These are phyloP conservation scores for Puya raimondii DNA, from an alignment of 176 grass and related monocot species.

Conservation along the genomic window DNA sequence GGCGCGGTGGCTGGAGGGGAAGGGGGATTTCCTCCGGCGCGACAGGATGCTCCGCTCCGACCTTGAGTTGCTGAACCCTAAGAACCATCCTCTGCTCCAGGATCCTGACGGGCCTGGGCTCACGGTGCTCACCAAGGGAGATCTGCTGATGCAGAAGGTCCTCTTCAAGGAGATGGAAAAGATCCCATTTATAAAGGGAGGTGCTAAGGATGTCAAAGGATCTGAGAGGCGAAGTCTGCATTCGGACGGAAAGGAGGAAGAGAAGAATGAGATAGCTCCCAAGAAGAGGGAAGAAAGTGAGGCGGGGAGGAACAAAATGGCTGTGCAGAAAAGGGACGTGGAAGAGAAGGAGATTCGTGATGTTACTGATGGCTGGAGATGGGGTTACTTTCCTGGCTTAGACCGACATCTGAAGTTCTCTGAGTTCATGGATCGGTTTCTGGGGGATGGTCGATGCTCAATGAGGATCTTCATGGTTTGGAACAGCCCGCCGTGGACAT, in stretches of 20 bases:
- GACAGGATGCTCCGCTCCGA: slow-evolving; percentile 88
- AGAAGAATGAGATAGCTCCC: slow-evolving; percentile 7
- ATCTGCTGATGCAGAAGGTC: slow-evolving; percentile 56
- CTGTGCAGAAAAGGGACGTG: slow-evolving; percentile 9
- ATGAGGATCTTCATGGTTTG: slow-evolving; percentile 89
- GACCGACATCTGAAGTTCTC: slow-evolving; percentile 58
- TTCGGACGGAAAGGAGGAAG: slow-evolving; percentile 23
- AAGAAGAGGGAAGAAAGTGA: slow-evolving; percentile 8
- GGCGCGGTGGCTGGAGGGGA: slow-evolving; percentile 80
- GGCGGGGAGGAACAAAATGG: not conserved
- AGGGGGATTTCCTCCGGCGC: slow-evolving; percentile 71
- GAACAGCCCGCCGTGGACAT: slow-evolving; percentile 84
- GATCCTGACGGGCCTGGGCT: slow-evolving; percentile 74
- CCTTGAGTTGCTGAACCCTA: slow-evolving; percentile 71
- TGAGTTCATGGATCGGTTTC: slow-evolving; percentile 70
- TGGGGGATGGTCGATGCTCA: slow-evolving; percentile 37
- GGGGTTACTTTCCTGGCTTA: slow-evolving; percentile 76
- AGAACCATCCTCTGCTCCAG: slow-evolving; percentile 90
- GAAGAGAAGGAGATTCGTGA: slow-evolving; percentile 4
- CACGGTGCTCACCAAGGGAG: slow-evolving; percentile 56
- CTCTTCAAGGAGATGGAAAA: slow-evolving; percentile 53
- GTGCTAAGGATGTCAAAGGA: slow-evolving; percentile 14
- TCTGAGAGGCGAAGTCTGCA: slow-evolving; percentile 34
- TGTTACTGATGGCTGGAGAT: slow-evolving; percentile 32
- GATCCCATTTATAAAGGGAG: not conserved